Evolutionary conservation across 768 basidiomycete species (phyloP).

Genomic region (Paxillus involutus): DNA sequence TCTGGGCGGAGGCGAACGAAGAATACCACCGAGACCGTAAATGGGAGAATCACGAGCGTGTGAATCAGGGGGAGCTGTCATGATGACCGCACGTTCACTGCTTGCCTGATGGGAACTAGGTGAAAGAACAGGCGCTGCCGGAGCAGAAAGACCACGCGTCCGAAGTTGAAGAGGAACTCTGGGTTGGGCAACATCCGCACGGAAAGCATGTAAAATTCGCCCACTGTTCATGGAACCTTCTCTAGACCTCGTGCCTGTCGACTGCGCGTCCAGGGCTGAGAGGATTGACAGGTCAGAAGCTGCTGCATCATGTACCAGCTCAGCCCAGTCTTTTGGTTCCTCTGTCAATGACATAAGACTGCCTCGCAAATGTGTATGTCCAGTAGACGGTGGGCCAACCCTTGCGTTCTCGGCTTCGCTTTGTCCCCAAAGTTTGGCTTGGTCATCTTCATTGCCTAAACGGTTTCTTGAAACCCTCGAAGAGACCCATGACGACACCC

Average conservation of each 20-base stretch:
- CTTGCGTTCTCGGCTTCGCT: conserved; percentile 31
- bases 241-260: conserved; percentile 3
- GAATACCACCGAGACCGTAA: conserved; percentile 44
- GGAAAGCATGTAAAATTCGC: conserved; percentile 1
- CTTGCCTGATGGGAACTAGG: background rate
- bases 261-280: conserved; percentile 9
- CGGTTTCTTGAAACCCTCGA: conserved; percentile 27
- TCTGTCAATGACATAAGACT: conserved; percentile 6
- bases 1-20: conserved; percentile 14
- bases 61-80: background rate
- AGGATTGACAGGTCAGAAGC: background rate
- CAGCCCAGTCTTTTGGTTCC: conserved; percentile 7
- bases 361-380: background rate
- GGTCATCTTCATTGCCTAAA: conserved; percentile 23
- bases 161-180: conserved; percentile 2
- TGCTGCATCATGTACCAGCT: conserved; percentile 5
- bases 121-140: background rate
- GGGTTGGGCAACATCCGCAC: background rate
- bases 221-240: conserved; percentile 6
- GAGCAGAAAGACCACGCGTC: background rate
- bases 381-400: conserved; percentile 7
- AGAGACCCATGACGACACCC: conserved; percentile 42
- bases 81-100: background rate
- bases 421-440: conserved; percentile 32
- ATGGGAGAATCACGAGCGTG: conserved; percentile 39